These are phyloP conservation scores for Eutypella sp. DNA, from an alignment of 2,329 filamentous ascomycete species.

Conservation along the genomic window DNA sequence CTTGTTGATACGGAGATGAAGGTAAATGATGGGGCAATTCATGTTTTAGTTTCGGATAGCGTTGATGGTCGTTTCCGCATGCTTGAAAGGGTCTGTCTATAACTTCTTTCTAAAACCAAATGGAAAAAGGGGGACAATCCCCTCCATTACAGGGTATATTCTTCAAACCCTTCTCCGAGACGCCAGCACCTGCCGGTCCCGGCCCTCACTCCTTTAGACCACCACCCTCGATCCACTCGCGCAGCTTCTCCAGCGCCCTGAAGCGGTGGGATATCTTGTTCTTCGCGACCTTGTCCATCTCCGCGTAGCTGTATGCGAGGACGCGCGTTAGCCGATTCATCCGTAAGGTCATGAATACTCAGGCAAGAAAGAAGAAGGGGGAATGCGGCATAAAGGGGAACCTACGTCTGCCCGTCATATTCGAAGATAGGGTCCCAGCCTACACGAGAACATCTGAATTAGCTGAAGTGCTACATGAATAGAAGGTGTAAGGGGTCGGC, in stretches of 20 bases:
- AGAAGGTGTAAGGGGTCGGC: too few relatives aligned
- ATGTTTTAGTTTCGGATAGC: too few relatives aligned
- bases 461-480: too few relatives aligned
- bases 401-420: slow-evolving; percentile 77
- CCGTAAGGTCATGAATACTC: not conserved
- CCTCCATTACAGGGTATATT: too few relatives aligned
- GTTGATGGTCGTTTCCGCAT: too few relatives aligned
- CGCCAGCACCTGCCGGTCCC: too few relatives aligned
- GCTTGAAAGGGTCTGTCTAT: too few relatives aligned
- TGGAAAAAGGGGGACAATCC: too few relatives aligned
- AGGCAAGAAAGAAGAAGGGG: not conserved
- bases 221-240: slow-evolving; percentile 64
- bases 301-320: slow-evolving; percentile 60
- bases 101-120: too few relatives aligned
- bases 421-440: slow-evolving; percentile 98
- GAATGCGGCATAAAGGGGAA: slow-evolving; percentile 7
- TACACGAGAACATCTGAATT: slow-evolving; percentile 29
- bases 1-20: too few relatives aligned
- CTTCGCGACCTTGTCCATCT: slow-evolving; percentile 86
- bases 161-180: too few relatives aligned
- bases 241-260: slow-evolving; percentile 81
- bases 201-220: slow-evolving; percentile 18
- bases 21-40: too few relatives aligned
- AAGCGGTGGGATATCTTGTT: slow-evolving; percentile 90
- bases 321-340: not conserved